Evolutionary conservation across 805 yeast species (phyloP), one percentile per base, ranked within the genome.

Genomic region (Starmerella floris): DNA sequence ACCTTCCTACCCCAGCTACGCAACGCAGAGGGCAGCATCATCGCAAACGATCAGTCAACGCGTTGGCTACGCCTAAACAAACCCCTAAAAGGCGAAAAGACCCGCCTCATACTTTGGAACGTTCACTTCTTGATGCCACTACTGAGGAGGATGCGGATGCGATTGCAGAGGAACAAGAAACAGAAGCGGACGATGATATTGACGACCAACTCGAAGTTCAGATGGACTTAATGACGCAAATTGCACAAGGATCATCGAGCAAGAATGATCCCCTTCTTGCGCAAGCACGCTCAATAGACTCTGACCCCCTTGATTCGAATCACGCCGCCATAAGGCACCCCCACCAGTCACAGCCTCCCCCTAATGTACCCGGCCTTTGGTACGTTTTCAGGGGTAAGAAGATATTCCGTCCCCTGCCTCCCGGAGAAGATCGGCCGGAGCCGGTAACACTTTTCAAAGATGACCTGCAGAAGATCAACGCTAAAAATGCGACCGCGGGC

Each of bases 381-480:
- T 62, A 58, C 47, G 59, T 54, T 16, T 62, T 62, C 43, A 51
- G 66, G 11, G 66, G 66, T 23, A 62, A 60, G 45, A 51, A 51
- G 51, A 53, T 62, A 30, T 62, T 62, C 44, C 45, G 65, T 28
- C 64, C 63, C 22, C 56, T 60, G 23, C 54, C 56, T 13, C 45
- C 47, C 13, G 55, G 51, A 17, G 57, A 51, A 35, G 42, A 46
- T 33, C 51, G 43, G 8, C 33, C 51, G 22, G 39, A 43, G 40
- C 55, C 56, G 6, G 48, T 51, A 27, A 43, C 41, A 9, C 47
- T 53, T 10, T 53, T 53, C 39, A 35, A 48, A 30, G 44, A 40
- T 25, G 34, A 38, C 23, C 19, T 48, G 15, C 43, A 17, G 20
- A 33, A 21, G 23, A 16, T n/a, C 15, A 16, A n/a, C n/a, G 15